Conservation (phyloP, 1,284 basidiomycete genomes). For the Exobasidium rhododendri region DNA sequence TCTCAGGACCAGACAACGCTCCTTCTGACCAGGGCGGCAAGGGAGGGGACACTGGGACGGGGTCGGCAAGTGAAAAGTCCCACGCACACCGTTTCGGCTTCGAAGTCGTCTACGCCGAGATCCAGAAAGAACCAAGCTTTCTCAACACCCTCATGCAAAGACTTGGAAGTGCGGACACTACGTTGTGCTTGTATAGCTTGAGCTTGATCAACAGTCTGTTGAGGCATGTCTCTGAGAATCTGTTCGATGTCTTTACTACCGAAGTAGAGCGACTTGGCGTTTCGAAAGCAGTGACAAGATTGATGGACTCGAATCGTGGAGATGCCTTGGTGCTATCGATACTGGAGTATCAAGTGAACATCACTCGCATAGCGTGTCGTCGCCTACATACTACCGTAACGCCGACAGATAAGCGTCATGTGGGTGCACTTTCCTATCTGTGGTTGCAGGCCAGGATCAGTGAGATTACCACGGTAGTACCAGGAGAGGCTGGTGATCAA, state of each 20-base stretch:
- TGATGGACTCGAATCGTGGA: constrained; percentile 76
- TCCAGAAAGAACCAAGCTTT: constrained; percentile 42
- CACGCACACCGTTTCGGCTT: constrained; percentile 43
- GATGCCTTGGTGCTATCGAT: constrained; percentile 82
- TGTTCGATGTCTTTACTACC: constrained; percentile 73
- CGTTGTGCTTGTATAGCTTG: constrained; percentile 46
- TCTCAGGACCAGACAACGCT: constrained; percentile 35
- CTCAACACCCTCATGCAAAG: constrained; percentile 45
- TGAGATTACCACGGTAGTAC: constrained; percentile 56
- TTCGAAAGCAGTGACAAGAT: constrained; percentile 63
- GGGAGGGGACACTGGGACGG: constrained; percentile 14
- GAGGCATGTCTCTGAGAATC: constrained; percentile 69
- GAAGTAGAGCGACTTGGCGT: constrained; percentile 76
- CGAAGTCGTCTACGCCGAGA: constrained; percentile 42
- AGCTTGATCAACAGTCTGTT: constrained; percentile 75
- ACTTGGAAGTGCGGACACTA: constrained; percentile 50
- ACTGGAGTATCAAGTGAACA: constrained; percentile 85
- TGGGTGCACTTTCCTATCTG: constrained; percentile 42
- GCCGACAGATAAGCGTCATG: constrained; percentile 45
- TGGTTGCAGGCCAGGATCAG: constrained; percentile 45
- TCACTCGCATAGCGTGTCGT: constrained; percentile 74
- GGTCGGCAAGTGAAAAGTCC: constrained; percentile 2
- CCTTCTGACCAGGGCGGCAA: constrained; percentile 24
- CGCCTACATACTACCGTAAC: constrained; percentile 72
- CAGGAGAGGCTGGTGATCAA: constrained; percentile 57